Evolutionary conservation across 768 basidiomycete species (phyloP), one percentile per base, ranked within the genome.

Genomic region (Macrolepiota dolichaula): DNA sequence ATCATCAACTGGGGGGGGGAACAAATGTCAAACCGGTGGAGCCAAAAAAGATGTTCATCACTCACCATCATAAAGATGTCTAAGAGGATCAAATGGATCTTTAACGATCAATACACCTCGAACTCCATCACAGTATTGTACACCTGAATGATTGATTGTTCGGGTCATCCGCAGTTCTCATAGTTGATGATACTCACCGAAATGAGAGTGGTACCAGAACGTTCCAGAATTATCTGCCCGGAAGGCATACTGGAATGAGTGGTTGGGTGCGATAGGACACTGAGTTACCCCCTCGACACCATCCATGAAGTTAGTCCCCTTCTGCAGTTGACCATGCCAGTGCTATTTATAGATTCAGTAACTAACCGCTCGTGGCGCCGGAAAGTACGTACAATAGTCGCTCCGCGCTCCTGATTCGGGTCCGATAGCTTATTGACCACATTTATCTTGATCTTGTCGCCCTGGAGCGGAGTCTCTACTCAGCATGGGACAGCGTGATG

Each of bases 41-140:
- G 27, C 24, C 46, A 44, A 1, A 4, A 4, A 10, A 19, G 47
- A 13, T 19, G 22, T 19, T 13, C 5, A 47, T 53, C 42, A 57
- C 53, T 49, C 19, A 64, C 63, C 60, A 60, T 66, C 67, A 49
- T 67, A 67, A 5, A 66, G 49, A n/a, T 9, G 7, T 15, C 27
- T 57, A 51, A 69, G 66, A 25, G 72, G 72, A 51, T 71, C 70
- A 17, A 65, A 40, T 4, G 53, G 59, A 46, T 71, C 70, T 44
- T 72, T 70, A 17, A 80, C 66, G 19, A 81, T 68, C 29, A 80
- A 15, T 9, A 74, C 70, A 1, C 80, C 81, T 46, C 80, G 68
- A 51, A 82, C 68, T 1, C 80, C 80, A 56, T 81, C 81, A 42
- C 80, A 81, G 57, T 81, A 81, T 63, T 81, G 80, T 1, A 73